These are phyloP conservation scores for Hericium rajendrae DNA, from an alignment of 768 basidiomycete species.

Conservation along the genomic window DNA sequence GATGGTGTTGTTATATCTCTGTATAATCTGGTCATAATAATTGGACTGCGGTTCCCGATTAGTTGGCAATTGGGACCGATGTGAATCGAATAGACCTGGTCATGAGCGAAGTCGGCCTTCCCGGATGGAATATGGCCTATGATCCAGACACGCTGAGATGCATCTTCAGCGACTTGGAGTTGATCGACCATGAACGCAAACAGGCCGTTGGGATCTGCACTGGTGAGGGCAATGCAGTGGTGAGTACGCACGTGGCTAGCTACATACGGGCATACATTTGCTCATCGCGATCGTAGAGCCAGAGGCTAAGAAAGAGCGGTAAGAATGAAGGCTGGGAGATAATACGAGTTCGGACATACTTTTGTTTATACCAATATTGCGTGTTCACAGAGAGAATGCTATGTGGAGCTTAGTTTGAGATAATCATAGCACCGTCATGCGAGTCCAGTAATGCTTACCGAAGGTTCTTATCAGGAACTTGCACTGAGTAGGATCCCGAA, in stretches of 20 bases:
- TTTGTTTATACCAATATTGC: conserved; percentile 52
- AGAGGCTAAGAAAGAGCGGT: conserved; percentile 32
- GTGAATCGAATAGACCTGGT: conserved; percentile 31
- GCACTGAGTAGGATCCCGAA: conserved; percentile 46
- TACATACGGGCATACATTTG: conserved; percentile 26
- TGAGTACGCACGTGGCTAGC: no score
- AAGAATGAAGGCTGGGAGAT: not conserved
- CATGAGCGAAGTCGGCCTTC: conserved; percentile 35
- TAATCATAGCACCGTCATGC: not conserved
- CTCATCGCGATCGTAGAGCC: conserved; percentile 46
- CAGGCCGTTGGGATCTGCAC: conserved; percentile 52
- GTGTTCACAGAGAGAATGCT: conserved; percentile 54
- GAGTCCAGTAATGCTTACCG: conserved; percentile 21
- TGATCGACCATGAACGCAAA: conserved; percentile 42
- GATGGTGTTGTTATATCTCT: conserved; percentile 49
- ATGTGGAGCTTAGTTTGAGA: not conserved
- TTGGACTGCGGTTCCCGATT: conserved; percentile 33
- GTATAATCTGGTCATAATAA: conserved; percentile 53
- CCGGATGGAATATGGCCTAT: conserved; percentile 52
- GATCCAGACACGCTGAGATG: conserved; percentile 52
- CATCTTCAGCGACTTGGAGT: conserved; percentile 50
- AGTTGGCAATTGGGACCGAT: not conserved
- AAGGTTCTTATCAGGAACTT: conserved; percentile 39
- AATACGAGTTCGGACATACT: conserved; percentile 24
- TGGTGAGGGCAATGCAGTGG: conserved; percentile 3